Base-by-base conservation (phyloP, 306 rosid genomes). In the Cyamopsis tetragonoloba region DNA sequence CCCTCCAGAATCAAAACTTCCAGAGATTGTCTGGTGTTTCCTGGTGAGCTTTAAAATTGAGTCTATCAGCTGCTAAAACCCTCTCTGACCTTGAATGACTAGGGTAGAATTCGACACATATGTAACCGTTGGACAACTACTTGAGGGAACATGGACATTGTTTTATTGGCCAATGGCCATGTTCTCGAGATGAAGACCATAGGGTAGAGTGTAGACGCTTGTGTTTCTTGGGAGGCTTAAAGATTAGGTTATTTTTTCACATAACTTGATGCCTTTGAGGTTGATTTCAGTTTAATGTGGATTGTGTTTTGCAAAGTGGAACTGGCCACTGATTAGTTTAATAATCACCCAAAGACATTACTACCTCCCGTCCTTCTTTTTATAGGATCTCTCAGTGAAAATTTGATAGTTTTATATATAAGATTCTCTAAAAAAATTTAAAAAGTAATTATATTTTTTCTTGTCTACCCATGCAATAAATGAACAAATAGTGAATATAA, bases 151-250 rank as follows among this genome's bases (percentile, higher is more conserved):
- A 53, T 66, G 49, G 24, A 66, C 73, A 74, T 73, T 70, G 68
- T 68, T 71, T 63, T 37, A 22, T 58, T 67, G n/a, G n/a, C n/a
- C n/a, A n/a, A n/a, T n/a, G n/a, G 31, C 34, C 66, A 26, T 71
- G 74, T 79, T 68, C n/a, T n/a, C 74, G 14, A 71, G 69, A 54
- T 61, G 68, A 70, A 47, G 35, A 58, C 38, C 54, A 49, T 49
- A 24, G 31, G 55, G 38, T 72, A 24, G 49, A 70, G 62, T 27
- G 67, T 24, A 55, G 28, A 6, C 34, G 71, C 53, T 58, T 49
- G 26, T 74, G 66, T 47, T 51, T 71, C 63, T 60, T 71, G 43
- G 59, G 82, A 61, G 20, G 28, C 22, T 44, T 37, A 61, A 14
- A 60, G 57, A 42, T 35, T 50, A 59, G 62, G 38, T 75, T 32